Evolutionary conservation across 2,329 filamentous ascomycete species (phyloP).

Genomic region (Aphanoascus verrucosus): DNA sequence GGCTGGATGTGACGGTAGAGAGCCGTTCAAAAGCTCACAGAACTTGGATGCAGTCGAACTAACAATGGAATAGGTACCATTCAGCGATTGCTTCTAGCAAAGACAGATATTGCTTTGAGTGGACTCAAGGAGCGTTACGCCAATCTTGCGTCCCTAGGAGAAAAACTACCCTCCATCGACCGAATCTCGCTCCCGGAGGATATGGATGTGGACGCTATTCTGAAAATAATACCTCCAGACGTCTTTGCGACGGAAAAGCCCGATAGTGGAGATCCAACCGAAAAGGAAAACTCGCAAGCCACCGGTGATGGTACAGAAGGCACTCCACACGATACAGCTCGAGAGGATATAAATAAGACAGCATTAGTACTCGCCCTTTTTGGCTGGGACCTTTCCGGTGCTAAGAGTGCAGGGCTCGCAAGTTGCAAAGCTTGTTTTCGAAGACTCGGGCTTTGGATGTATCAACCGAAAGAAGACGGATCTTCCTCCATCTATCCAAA

Average conservation of each 20-base stretch:
- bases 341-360: conserved; percentile 42
- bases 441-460: conserved; percentile 87
- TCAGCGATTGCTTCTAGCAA: conserved; percentile 54
- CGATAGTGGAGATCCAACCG: conserved; percentile 1
- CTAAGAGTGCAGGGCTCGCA: conserved; percentile 49
- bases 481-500: conserved; percentile 33
- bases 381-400: conserved; percentile 58
- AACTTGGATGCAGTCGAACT: not conserved
- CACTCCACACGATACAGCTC: not conserved
- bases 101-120: conserved; percentile 48
- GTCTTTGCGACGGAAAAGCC: conserved; percentile 18
- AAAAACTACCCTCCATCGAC: conserved; percentile 28
- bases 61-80: conserved; percentile 43
- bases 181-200: conserved; percentile 25
- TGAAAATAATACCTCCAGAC: conserved; percentile 23
- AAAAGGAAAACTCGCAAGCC: not conserved
- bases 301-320: not conserved
- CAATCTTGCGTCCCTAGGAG: conserved; percentile 34
- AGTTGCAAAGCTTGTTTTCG: conserved; percentile 80
- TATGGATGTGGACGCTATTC: conserved; percentile 25
- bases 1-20: conserved; percentile 70
- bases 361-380: conserved; percentile 60
- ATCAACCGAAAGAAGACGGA: conserved; percentile 59
- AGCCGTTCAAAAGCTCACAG: not conserved
- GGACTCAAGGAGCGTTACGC: conserved; percentile 55